Evolutionary conservation across 148 eudicot species (phyloP), one percentile per base, ranked within the genome.

Genomic region (Polygonum maritimum): DNA sequence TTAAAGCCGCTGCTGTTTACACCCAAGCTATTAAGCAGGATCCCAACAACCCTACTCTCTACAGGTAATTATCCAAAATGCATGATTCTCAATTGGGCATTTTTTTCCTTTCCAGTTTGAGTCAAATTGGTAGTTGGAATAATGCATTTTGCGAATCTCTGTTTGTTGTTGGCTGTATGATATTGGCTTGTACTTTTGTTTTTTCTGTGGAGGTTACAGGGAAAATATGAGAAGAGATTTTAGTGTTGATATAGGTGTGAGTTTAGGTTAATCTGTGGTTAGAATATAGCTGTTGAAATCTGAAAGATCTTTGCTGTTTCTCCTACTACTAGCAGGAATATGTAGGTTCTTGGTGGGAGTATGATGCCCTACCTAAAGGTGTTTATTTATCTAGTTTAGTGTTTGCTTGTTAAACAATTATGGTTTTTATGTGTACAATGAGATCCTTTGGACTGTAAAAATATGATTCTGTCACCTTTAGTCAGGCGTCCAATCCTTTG

Each of bases 1-100:
- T 94, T n/a, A 94, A 94, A 88, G 98, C 98, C 16, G 98, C 97
- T 80, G 98, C 97, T 67, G 74, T 94, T n/a, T 94, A 92, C 74
- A 92, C 98, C 79, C 97, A 94, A 81, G 97, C 98, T 57, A 92
- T 92, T 74, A 94, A 94, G 82, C 76, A 81, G 36, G 97, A 94
- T 74, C 97, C 98, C 40, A 81, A 83, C 12, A 94, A 92, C 55
- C 82, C 85, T 38, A 84, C 98, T 69, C 97, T 94, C 71, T 92
- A 86, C 79, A 94, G 98, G 98, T 93, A 35, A 41, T 41, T 44
- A 21, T 48, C 12, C 6, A 67, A 67, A 67, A 35, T 67, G 71
- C 19, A 2, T 16, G 19, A 10, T 67, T 67, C 35, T 5, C 19
- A 15, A 67, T 16, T 67, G 19, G 41, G 21, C 41, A 36, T 67